These are phyloP conservation scores for Xylaria castorea DNA, from an alignment of 495 filamentous ascomycete genomes.

Conservation along the genomic window DNA sequence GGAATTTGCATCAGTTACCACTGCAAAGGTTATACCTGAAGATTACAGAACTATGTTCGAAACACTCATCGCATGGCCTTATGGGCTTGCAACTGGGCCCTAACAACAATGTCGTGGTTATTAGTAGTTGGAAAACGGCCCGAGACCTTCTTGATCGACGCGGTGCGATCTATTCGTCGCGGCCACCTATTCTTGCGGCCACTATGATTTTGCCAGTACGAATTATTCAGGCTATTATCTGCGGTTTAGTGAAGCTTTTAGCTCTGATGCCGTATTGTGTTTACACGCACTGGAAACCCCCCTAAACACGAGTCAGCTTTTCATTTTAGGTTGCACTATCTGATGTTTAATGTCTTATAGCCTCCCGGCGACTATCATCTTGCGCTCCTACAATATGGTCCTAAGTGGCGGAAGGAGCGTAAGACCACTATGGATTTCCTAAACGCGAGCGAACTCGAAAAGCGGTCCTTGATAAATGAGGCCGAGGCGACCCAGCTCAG, in stretches of 20 bases:
- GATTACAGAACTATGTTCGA: slow-evolving; percentile 17
- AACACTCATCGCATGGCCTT: slow-evolving; percentile 19
- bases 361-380: slow-evolving; percentile 50
- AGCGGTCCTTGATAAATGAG: slow-evolving; percentile 38
- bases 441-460: slow-evolving; percentile 30
- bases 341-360: not conserved
- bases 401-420: slow-evolving; percentile 31
- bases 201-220: slow-evolving; percentile 35
- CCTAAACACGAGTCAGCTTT: not conserved
- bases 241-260: too few species aligned
- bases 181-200: slow-evolving; percentile 26
- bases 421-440: slow-evolving; percentile 46
- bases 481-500: slow-evolving; percentile 35
- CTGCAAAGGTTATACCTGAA: slow-evolving; percentile 11
- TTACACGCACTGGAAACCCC: not conserved
- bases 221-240: not conserved
- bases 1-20: slow-evolving; percentile 53
- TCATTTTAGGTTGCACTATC: not conserved
- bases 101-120: slow-evolving; percentile 3
- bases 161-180: slow-evolving; percentile 29
- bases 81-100: slow-evolving; percentile 25
- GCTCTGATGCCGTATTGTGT: not conserved
- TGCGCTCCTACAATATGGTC: slow-evolving; percentile 48
- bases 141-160: slow-evolving; percentile 31
- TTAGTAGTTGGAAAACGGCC: slow-evolving; percentile 28